Evolutionary conservation across 805 yeast genomes (phyloP).

Genomic region (Metschnikowia picachoensis): DNA sequence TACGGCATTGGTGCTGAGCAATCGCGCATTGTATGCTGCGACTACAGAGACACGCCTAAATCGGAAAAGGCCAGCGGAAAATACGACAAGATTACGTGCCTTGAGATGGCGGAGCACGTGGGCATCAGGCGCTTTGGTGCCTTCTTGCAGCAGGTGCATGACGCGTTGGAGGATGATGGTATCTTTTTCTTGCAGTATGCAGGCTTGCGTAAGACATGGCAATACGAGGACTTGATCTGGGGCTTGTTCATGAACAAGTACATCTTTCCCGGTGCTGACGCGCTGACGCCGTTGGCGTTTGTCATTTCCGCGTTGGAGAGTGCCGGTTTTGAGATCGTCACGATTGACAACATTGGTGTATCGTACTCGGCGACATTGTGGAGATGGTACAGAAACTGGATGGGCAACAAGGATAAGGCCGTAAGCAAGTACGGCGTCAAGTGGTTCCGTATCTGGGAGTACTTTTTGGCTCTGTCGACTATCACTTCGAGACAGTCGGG

Average conservation of each 20-base stretch:
- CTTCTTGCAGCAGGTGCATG: conserved; percentile 76
- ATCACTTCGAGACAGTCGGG: conserved; percentile 90
- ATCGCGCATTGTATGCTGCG: conserved; percentile 74
- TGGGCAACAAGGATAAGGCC: conserved; percentile 73
- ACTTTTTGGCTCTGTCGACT: conserved; percentile 76
- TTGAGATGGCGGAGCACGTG: conserved; percentile 96
- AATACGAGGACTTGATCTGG: conserved; percentile 91
- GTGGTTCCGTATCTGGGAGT: conserved; percentile 95
- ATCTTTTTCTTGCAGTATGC: conserved; percentile 83
- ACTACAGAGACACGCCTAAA: conserved; percentile 89
- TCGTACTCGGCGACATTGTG: conserved; percentile 88
- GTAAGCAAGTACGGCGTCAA: conserved; percentile 77
- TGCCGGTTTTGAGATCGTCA: conserved; percentile 80
- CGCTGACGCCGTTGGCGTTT: conserved; percentile 87
- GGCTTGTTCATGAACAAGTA: conserved; percentile 95
- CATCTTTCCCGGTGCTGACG: conserved; percentile 97
- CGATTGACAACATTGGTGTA: conserved; percentile 86
- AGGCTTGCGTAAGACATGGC: conserved; percentile 90
- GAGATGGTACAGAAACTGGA: conserved; percentile 96
- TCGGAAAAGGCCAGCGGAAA: conserved; percentile 39
- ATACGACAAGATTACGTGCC: conserved; percentile 83
- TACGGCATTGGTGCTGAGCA: conserved; percentile 70
- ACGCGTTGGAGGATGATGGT: conserved; percentile 90
- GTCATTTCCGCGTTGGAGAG: conserved; percentile 74
- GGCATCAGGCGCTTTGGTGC: conserved; percentile 80